Evolutionary conservation across 768 basidiomycete species (phyloP), one percentile per base, ranked within the genome.

Genomic region (Boletus tylopilopsis): DNA sequence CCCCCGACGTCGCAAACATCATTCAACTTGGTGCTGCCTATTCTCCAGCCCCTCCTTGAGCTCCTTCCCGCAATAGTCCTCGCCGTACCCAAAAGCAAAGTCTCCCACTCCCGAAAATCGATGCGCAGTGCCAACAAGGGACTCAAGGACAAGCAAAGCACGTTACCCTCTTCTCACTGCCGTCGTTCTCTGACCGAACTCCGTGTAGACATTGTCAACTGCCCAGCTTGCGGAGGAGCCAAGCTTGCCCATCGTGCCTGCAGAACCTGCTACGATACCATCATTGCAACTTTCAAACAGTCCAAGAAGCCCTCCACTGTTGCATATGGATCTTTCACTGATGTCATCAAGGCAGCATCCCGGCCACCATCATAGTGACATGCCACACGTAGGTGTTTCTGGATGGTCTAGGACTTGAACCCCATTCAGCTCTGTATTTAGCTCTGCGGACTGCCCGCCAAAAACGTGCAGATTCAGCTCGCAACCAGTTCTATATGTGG

Each of bases 61-160:
- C 79, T 96, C 37, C 78, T 97, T 53, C 94, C 94, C 12, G 78
- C 93, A 1, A 83, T 94, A 66, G 73, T 97, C 18, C 80, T 93
- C 36, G 93, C 94, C 22, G 95, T 95, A 2, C 95, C 95, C 22
- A 97, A 97, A 72, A 87, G 86, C 67, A 94, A 94, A 71, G 79
- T 84, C 11, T 93, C 94, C 0, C 94, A 97, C 70, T 93, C 91
- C 19, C 78, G 90, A 44, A 98, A 98, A 69, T 79, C 86, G n/a
- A 95, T 95, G 93, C 79, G 94, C 35, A 84, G 83, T 54, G 87
- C 94, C 15, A 93, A 94, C 69, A 98, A 98, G 69, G 93, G 94
- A 1, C 71, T 96, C 60, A 91, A 94, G 68, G 94, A 97, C 70
- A 94, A 92, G 68, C 84, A 84, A 52, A 93, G 95, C 93, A 70